Base-by-base conservation (phyloP, 2,329 filamentous ascomycete species). In the Pseudogymnoascus sp. region DNA sequence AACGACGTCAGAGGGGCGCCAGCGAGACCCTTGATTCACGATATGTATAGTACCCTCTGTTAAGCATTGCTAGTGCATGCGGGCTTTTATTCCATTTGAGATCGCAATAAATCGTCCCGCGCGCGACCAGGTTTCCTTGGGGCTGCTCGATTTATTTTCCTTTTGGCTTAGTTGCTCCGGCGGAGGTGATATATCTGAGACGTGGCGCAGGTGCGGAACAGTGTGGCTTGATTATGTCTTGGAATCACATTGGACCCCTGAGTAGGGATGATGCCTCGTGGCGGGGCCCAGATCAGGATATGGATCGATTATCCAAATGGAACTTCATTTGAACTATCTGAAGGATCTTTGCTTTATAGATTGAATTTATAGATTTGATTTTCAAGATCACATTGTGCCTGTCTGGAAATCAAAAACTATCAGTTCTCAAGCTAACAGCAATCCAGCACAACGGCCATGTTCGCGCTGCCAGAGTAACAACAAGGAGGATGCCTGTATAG, bases 401-500 rank as follows among this genome's bases (percentile, higher is more conserved):
- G 3, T 14, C 4, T 29, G 11, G 23, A 29, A 5, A 6, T 16
- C 45, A 54, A 2, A 23, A 29, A n/a, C 45, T 29, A 11, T 16
- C 16, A 5, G 45, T 14, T 54, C 45, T 29, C 23, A 54, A 54
- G 23, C 45, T 54, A 31, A 54, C 23, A 54, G 29, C 8, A 29
- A 31, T 31, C 3, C 72, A 88, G 86, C 89, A 61, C 87, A 91
- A 74, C 82, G 90, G 64, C 90, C 90, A 29, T 95, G 90, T 72
- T 87, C 87, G 29, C 83, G 90, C 72, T 95, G 90, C 73, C 78
- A 89, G 36, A 85, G 85, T 70, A 91, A 90, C 71, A 88, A 89
- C 65, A 95, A 93, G 71, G 81, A 93, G 79, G 89, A 92, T 64
- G 82, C 86, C 6, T 95, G 90, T 72, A 80, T 91, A 69, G 90